Evolutionary conservation across 2,329 filamentous ascomycete genomes (phyloP).

Genomic region (Ciborinia camelliae): DNA sequence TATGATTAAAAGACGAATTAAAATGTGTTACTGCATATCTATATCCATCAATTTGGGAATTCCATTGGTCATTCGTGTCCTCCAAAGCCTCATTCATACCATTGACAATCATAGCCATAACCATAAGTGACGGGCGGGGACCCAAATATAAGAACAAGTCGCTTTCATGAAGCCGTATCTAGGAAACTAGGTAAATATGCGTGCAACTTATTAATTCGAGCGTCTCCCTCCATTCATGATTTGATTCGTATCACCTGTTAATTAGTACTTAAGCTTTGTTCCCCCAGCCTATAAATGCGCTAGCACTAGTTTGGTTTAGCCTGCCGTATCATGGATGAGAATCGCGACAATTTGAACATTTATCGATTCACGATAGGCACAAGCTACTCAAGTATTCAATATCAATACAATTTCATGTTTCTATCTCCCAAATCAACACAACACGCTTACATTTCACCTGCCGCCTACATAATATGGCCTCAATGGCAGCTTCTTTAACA

Average conservation of each 20-base stretch:
- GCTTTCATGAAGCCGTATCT: not conserved
- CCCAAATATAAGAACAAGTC: too few relatives aligned
- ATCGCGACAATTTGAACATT: conserved; percentile 21
- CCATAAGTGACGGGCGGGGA: too few relatives aligned
- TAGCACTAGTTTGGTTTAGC: conserved; percentile 21
- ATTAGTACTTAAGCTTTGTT: too few relatives aligned
- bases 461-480: conserved; percentile 51
- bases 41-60: not conserved
- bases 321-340: conserved; percentile 7
- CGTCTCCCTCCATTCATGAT: too few relatives aligned
- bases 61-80: not conserved
- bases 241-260: too few relatives aligned
- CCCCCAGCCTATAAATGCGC: not conserved
- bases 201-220: too few relatives aligned
- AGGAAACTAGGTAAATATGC: too few relatives aligned
- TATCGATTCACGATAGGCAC: conserved; percentile 15
- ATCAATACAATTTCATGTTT: conserved; percentile 10
- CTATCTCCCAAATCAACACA: not conserved
- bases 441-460: not conserved
- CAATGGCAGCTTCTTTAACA: conserved; percentile 68
- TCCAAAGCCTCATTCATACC: not conserved
- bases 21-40: not conserved
- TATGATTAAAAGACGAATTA: conserved; percentile 6
- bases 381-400: not conserved
- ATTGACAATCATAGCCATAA: too few relatives aligned